Evolutionary conservation across 805 yeast genomes (phyloP).

Genomic region (Cyberlindnera mycetangii): DNA sequence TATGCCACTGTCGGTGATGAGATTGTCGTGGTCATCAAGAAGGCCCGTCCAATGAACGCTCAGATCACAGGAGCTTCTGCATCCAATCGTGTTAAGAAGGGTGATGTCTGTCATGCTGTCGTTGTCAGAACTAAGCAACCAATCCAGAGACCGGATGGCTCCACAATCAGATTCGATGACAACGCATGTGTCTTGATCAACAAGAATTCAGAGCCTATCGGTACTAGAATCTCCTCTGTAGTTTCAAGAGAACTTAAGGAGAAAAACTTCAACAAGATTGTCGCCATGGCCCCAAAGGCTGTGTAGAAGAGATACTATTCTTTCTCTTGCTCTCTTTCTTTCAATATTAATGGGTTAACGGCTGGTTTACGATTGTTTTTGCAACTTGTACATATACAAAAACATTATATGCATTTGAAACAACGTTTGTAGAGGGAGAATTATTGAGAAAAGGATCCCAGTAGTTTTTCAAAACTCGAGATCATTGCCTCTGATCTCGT

Average conservation of each 20-base stretch:
- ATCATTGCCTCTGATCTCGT: conserved; percentile 13
- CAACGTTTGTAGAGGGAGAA: not conserved
- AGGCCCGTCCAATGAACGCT: conserved; percentile 74
- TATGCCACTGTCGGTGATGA: conserved; percentile 88
- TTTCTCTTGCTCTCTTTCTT: not conserved
- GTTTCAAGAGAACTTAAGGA: conserved; percentile 90
- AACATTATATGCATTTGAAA: not conserved
- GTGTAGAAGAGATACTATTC: conserved; percentile 31
- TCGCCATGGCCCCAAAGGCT: conserved; percentile 87
- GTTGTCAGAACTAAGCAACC: conserved; percentile 88
- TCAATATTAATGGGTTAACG: conserved; percentile 5
- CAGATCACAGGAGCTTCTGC: conserved; percentile 72
- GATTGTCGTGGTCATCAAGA: conserved; percentile 90
- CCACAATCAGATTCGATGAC: conserved; percentile 85
- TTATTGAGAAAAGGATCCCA: conserved; percentile 16
- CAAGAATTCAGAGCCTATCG: conserved; percentile 90
- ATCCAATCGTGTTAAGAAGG: conserved; percentile 82
- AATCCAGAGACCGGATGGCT: conserved; percentile 77
- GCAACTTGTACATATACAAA: conserved; percentile 10
- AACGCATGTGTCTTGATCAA: conserved; percentile 95
- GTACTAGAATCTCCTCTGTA: conserved; percentile 86
- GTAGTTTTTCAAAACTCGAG: conserved; percentile 11
- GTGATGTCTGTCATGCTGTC: conserved; percentile 94
- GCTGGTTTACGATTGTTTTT: conserved; percentile 5
- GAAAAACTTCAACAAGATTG: conserved; percentile 79